Conservation (phyloP, 1,284 basidiomycete species). For the Pseudozyma flocculosa region DNA sequence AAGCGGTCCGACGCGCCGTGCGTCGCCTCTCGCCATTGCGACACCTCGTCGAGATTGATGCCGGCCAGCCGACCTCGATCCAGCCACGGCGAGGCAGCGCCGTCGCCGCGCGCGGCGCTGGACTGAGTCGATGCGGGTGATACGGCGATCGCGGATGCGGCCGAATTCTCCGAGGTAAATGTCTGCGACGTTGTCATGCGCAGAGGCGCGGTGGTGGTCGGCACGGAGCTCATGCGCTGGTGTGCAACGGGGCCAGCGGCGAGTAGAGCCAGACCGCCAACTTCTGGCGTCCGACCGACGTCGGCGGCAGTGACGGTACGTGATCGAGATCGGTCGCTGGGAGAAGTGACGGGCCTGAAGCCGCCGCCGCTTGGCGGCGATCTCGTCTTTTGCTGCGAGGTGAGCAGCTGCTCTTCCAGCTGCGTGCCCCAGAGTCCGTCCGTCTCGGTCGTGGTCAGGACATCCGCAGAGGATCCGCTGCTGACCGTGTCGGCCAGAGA, state of each 20-base stretch:
- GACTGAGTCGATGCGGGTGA: not conserved
- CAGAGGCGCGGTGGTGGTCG: not conserved
- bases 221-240: not conserved
- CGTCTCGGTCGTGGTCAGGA: not conserved
- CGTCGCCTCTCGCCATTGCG: conserved; percentile 13
- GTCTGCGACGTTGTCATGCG: not conserved
- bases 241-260: not conserved
- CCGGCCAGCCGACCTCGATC: conserved; percentile 14
- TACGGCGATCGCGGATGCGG: too few species aligned
- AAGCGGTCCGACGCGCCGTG: conserved; percentile 34
- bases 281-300: conserved; percentile 3
- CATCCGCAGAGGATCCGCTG: not conserved
- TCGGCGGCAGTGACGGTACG: conserved; percentile 26
- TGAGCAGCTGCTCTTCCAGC: conserved; percentile 3
- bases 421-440: conserved; percentile 9
- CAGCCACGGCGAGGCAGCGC: not conserved
- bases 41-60: conserved; percentile 29
- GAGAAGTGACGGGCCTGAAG: not conserved
- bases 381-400: not conserved
- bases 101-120: not conserved
- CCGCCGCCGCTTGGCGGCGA: too few species aligned
- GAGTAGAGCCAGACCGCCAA: not conserved
- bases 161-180: not conserved
- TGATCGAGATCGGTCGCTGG: conserved; percentile 9
- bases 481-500: not conserved